Conservation (phyloP, 1,284 basidiomycete species). For the Termitomyces sp. region DNA sequence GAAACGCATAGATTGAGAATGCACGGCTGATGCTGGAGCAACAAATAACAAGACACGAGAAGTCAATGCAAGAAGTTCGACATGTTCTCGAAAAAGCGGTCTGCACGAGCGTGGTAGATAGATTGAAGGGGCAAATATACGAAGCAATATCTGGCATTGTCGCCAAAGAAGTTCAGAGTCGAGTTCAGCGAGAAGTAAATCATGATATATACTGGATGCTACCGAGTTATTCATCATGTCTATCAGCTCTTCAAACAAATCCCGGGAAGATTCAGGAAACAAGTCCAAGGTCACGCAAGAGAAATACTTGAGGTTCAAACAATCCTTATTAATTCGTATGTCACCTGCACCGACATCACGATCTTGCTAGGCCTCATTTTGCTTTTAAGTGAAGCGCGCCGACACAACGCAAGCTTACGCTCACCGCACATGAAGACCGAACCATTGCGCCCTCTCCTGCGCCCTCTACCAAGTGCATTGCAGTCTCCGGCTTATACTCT, state of each 20-base stretch:
- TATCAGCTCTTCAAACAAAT: slow-evolving; percentile 41
- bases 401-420: slow-evolving; percentile 40
- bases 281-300: slow-evolving; percentile 30
- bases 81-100: slow-evolving; percentile 33
- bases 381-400: slow-evolving; percentile 41
- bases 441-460: slow-evolving; percentile 39
- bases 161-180: slow-evolving; percentile 31
- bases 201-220: neutral
- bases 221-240: neutral
- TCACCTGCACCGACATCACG: slow-evolving; percentile 2
- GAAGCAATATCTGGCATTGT: slow-evolving; percentile 35
- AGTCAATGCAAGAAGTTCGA: slow-evolving; percentile 32
- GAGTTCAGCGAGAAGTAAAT: slow-evolving; percentile 30
- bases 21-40: slow-evolving; percentile 33
- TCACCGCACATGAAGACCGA: slow-evolving; percentile 31
- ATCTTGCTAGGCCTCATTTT: neutral
- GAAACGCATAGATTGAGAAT: slow-evolving; percentile 24
- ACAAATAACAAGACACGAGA: slow-evolving; percentile 36
- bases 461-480: slow-evolving; percentile 37
- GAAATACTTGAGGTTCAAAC: slow-evolving; percentile 39
- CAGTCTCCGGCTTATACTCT: slow-evolving; percentile 30
- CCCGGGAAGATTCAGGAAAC: slow-evolving; percentile 31
- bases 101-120: slow-evolving; percentile 34
- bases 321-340: slow-evolving; percentile 46
- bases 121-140: slow-evolving; percentile 34